Evolutionary conservation across 169 alveolate genomes (phyloP), one percentile per base, ranked within the genome.

Genomic region (Plasmodium blacklocki): DNA sequence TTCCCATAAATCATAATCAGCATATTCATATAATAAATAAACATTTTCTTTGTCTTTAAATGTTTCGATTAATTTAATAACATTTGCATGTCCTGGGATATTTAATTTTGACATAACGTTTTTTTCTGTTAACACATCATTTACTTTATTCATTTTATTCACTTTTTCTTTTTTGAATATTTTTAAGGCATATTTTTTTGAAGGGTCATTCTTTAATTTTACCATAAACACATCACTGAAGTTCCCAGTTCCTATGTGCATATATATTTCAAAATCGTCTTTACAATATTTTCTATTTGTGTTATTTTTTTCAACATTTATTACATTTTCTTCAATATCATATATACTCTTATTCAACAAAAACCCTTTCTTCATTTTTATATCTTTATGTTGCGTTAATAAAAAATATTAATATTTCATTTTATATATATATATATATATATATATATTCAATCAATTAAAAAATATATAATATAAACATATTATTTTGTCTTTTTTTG

Each of bases 1-100:
- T 23, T 95, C 97, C 97, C 97, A 95, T 29, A 95, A 92, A 49
- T 94, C 97, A 72, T 73, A 95, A 93, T 90, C 93, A 11, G 95
- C 96, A 39, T 78, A 92, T 68, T 95, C 97, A 67, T 94, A 94
- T 52, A 95, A 67, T 67, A 95, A 62, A 83, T 94, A 95, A 4
- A 95, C 96, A 59, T 94, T 80, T 39, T 74, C 45, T 39, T 88
- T 88, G 71, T 95, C 97, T 73, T 89, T 94, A 92, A 95, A 95
- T 49, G 97, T 94, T 29, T 88, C 95, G 26, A 93, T 52, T 86
- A 95, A 68, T 43, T 93, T 88, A 32, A 95, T 92, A 56, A 95
- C 94, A 66, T 95, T 85, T 14, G 95, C 91, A 66, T 95, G 96
- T 8, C 97, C 97, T 6, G 97, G 97, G 18, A 56, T 75, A 59